Evolutionary conservation across 2,329 filamentous ascomycete genomes (phyloP).

Genomic region (Allantophomopsis lycopodina): DNA sequence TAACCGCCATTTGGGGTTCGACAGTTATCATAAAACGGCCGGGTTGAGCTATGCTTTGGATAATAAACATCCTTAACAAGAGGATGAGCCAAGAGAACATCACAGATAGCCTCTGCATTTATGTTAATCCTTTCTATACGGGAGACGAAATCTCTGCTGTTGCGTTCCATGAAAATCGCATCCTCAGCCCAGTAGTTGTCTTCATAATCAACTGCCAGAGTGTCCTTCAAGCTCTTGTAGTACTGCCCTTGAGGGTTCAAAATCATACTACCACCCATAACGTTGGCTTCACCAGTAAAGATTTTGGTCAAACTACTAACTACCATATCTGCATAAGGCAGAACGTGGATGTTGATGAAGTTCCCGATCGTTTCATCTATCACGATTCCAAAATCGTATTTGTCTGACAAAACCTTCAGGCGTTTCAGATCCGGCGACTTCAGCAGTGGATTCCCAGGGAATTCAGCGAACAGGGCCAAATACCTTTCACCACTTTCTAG

Average conservation of each 20-base stretch:
- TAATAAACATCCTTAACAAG: constrained; percentile 73
- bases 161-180: constrained; percentile 86
- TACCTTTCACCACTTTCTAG: constrained; percentile 62
- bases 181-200: constrained; percentile 94
- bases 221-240: constrained; percentile 55
- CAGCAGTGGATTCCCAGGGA: constrained; percentile 83
- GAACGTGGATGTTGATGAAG: constrained; percentile 87
- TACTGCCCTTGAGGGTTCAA: constrained; percentile 53
- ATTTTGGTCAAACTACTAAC: constrained; percentile 94
- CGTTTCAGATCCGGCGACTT: constrained; percentile 71
- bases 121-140: constrained; percentile 74
- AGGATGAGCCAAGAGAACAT: constrained; percentile 46
- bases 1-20: constrained; percentile 67
- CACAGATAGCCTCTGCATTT: constrained; percentile 74
- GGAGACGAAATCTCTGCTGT: constrained; percentile 80
- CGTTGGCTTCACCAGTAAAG: constrained; percentile 94
- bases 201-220: constrained; percentile 56
- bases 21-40: constrained; percentile 64
- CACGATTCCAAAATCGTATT: constrained; percentile 79
- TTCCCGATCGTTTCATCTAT: constrained; percentile 96
- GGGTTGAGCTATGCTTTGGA: constrained; percentile 63
- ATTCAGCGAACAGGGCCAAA: constrained; percentile 83
- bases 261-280: constrained; percentile 78
- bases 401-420: constrained; percentile 68
- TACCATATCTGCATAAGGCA: constrained; percentile 79